These are phyloP conservation scores for Solanum lignicaule DNA, from an alignment of 257 asterid genomes.

Conservation along the genomic window DNA sequence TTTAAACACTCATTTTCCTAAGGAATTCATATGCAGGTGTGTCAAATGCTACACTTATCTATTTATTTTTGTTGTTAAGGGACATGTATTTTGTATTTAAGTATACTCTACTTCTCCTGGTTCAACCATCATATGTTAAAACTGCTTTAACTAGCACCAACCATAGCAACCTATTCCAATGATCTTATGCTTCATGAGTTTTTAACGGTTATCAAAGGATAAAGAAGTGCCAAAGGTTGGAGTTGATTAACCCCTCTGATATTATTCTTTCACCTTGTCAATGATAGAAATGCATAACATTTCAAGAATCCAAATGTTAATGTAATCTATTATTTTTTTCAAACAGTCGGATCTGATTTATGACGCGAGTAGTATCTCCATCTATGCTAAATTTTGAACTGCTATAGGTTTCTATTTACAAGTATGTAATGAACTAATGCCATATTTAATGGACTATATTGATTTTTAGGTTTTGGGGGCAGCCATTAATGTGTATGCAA, in stretches of 20 bases:
- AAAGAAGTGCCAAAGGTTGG: not conserved
- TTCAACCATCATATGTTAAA: not conserved
- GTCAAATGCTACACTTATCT: not conserved
- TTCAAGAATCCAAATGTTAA: not conserved
- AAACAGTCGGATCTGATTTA: not conserved
- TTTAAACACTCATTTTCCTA: not conserved
- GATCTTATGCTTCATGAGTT: not conserved
- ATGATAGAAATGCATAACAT: not conserved
- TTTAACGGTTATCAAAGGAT: not conserved
- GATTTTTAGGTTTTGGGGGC: conserved; percentile 82
- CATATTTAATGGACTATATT: not conserved
- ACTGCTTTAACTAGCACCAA: not conserved
- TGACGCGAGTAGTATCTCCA: not conserved
- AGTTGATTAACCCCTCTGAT: not conserved
- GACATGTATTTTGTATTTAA: not conserved
- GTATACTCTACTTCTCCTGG: not conserved
- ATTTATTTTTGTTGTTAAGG: not conserved
- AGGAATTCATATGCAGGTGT: not conserved
- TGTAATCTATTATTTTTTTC: not conserved
- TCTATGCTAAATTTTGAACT: not conserved
- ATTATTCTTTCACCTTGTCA: not conserved
- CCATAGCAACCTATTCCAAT: not conserved
- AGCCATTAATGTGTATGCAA: conserved; percentile 93
- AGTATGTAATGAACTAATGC: not conserved
- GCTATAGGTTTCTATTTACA: not conserved